Base-by-base conservation (phyloP, 139 green algal species). In the Chlamydomonas sphaeroides region DNA sequence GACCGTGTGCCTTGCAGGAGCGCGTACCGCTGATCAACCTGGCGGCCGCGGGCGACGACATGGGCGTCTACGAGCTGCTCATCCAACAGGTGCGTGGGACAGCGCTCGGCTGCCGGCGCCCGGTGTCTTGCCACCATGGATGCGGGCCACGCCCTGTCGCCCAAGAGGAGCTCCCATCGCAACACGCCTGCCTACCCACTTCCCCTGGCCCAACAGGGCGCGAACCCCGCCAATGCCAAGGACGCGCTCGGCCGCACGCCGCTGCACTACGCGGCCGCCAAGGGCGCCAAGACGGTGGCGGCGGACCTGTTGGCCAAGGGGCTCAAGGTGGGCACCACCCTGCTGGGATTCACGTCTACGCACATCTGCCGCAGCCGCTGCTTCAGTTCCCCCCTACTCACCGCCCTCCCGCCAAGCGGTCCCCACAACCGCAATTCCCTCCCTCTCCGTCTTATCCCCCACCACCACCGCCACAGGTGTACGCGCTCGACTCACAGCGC, bases 181-280 rank as follows among this genome's bases (percentile, higher is more conserved):
- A 25, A 8, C 45, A 53, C 25, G 28, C 30, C 30, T 66, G 28
- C 59, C 25, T 18, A n/a, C 59, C 4, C 7, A 53, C 45, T 10
- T 53, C 45, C 45, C 38, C 3, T 21, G 28, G 8, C 5, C 66
- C 10, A 11, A 3, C 74, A 81, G 74, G 77, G 77, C 15, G 74
- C 53, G 8, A 67, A 56, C 2, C 48, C 77, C 3, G 23, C 39
- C 15, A 39, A 18, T 7, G 33, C 26, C 17, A 48, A 59, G 15
- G 83, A 84, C 20, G 75, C 42, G 2, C 26, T 84, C 18, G 79
- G 86, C n/a, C 59, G 84, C 45, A 77, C 77, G 30, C 57, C 77
- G 8, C 68, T 88, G 28, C 84, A 88, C 69, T 88, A 68, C 53
- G 84, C 84, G 3, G 84, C 68, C 23, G 77, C 77, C 68, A 85